Evolutionary conservation across 805 yeast genomes (phyloP).

Genomic region (Hanseniaspora mollemarum): DNA sequence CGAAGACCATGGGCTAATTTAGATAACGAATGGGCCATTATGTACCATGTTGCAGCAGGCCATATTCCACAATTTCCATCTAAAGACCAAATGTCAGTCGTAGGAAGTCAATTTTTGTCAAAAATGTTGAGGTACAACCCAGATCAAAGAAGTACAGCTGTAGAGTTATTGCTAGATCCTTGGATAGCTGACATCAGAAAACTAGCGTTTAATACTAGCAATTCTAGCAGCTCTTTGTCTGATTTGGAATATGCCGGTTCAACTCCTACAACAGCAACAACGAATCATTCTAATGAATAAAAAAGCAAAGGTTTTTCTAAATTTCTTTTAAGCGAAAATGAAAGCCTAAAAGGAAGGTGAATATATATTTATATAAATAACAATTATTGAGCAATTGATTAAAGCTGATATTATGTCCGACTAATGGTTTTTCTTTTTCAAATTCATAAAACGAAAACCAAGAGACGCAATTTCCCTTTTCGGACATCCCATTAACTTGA

Average conservation of each 20-base stretch:
- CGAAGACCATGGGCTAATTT: conserved; percentile 91
- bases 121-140: conserved; percentile 79
- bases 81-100: conserved; percentile 60
- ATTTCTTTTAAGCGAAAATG: too few species aligned
- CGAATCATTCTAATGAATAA: too few species aligned
- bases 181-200: conserved; percentile 71
- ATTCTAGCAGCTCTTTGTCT: conserved; percentile 20
- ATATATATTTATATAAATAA: too few species aligned
- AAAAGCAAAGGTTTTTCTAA: too few species aligned
- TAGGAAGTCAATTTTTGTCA: conserved; percentile 59
- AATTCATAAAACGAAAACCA: too few species aligned
- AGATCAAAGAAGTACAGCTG: conserved; percentile 65
- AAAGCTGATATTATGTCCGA: too few species aligned
- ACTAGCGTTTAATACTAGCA: conserved; percentile 48
- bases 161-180: conserved; percentile 74
- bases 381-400: too few species aligned
- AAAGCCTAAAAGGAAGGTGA: too few species aligned
- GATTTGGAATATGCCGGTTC: conserved; percentile 3
- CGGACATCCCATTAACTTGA: not conserved
- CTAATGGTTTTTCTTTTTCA: too few species aligned
- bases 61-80: conserved; percentile 79
- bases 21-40: conserved; percentile 96
- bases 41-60: conserved; percentile 96
- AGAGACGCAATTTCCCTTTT: not conserved
- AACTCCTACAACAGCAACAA: not conserved